phyloP scores from a whole-genome alignment of 2,329 filamentous ascomycete species.

The Myriosclerotinia duriaeana region DNA sequence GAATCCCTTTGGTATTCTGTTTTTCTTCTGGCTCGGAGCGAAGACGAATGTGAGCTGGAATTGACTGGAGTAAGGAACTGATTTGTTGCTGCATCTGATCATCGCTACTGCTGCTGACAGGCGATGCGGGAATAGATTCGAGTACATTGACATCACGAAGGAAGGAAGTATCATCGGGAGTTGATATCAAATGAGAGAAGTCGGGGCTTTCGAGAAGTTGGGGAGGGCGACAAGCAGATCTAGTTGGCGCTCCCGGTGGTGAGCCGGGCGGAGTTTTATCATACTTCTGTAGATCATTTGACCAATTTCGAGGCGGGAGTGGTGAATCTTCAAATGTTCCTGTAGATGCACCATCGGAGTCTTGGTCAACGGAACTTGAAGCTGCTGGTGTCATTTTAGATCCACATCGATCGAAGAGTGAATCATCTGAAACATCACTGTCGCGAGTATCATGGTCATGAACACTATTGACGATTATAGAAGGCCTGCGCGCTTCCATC shows the following conservation, averaged over 20 bases:
- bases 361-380: slow-evolving; percentile 26
- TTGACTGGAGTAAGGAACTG: slow-evolving; percentile 71
- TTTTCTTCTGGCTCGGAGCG: slow-evolving; percentile 50
- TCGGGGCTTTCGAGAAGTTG: slow-evolving; percentile 30
- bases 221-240: slow-evolving; percentile 24
- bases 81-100: slow-evolving; percentile 79
- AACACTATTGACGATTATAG: slow-evolving; percentile 6
- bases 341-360: slow-evolving; percentile 20
- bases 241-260: slow-evolving; percentile 27
- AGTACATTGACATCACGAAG: slow-evolving; percentile 35
- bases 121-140: slow-evolving; percentile 27
- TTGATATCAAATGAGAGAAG: slow-evolving; percentile 26
- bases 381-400: slow-evolving; percentile 18
- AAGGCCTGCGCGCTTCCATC: slow-evolving; percentile 10
- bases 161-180: slow-evolving; percentile 32
- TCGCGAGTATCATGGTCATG: slow-evolving; percentile 17
- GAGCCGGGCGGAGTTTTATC: slow-evolving; percentile 34
- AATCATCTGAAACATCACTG: slow-evolving; percentile 31
- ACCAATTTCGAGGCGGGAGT: slow-evolving; percentile 30
- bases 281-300: slow-evolving; percentile 25
- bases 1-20: slow-evolving; percentile 37
- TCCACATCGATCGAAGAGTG: slow-evolving; percentile 28
- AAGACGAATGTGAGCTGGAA: slow-evolving; percentile 77
- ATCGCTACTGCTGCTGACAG: slow-evolving; percentile 44
- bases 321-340: slow-evolving; percentile 32